Evolutionary conservation across 208 protist species (phyloP), one percentile per base, ranked within the genome.

Genomic region (Leishmania major): DNA sequence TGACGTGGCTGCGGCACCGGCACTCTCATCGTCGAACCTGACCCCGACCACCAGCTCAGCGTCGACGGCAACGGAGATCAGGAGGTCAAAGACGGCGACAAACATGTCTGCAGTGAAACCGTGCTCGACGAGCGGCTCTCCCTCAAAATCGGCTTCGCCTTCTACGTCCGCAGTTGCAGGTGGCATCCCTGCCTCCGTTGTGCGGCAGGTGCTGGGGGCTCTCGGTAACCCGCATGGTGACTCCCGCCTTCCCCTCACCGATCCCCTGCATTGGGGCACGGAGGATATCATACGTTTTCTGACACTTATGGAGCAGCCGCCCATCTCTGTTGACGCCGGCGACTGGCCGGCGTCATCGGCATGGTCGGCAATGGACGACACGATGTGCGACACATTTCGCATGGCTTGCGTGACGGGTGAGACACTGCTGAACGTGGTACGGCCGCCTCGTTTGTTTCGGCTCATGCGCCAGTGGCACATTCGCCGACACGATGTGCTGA

Each of bases 381-480:
- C 85, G 1, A 95, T 97, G 92, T 69, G 64, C 22, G 88, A 95
- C 37, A 83, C 95, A 13, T 97, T 96, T 64, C 81, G 79, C 35
- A 93, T 96, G 84, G 91, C 88, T 1, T 22, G 79, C 6, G 88
- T 91, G 3, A 87, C 89, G 25, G 95, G 95, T 11, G 81, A 93
- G 31, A 91, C 90, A 75, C 72, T 97, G 59, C 77, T 97, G 64
- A 88, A 96, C 64, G 82, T 92, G 13, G 93, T 95, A 3, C 69
- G 84, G 53, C 93, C 95, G 60, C 88, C 84, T 15, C 81, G 85
- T 2, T 77, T 97, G 60, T 97, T 97, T 80, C 87, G 92, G 8
- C 74, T 93, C 59, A 88, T 97, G 91, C 89, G 95, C 0, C 90
- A 91, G 40, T 97, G 95, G 93, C 91, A 97, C 80, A 79, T 91